Evolutionary conservation across 495 filamentous ascomycete species (phyloP).

Genomic region (Penicillium parvum): DNA sequence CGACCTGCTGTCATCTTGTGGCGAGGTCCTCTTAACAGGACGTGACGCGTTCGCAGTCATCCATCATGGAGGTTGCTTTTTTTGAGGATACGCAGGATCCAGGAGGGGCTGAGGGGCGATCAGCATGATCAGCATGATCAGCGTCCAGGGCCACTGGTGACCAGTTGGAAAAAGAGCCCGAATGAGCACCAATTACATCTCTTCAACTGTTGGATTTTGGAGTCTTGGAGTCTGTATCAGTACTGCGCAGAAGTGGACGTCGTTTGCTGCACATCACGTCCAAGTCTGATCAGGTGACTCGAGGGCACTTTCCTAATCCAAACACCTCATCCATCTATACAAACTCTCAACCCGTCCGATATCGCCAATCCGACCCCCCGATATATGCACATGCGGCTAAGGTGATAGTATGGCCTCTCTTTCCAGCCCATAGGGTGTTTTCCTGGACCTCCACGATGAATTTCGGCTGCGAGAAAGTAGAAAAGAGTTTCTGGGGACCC

Average conservation of each 20-base stretch:
- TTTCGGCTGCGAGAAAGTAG: background rate
- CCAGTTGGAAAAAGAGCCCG: conserved; percentile 6
- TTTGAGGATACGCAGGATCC: background rate
- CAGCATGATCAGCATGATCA: conserved; percentile 27
- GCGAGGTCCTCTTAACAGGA: no score
- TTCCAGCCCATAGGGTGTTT: conserved; percentile 20
- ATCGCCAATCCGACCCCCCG: background rate
- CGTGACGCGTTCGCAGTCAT: no score
- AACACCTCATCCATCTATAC: background rate
- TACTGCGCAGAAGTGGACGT: no score
- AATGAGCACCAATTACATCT: conserved; percentile 1
- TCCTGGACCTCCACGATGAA: conserved; percentile 15
- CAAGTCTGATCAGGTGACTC: conserved; percentile 1
- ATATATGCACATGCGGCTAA: conserved; percentile 1
- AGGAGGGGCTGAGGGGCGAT: conserved; percentile 4
- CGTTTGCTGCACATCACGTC: conserved; percentile 9
- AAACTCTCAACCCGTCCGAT: no score
- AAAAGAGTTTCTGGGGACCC: background rate
- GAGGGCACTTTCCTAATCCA: background rate
- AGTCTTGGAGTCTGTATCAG: no score
- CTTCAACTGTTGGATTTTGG: no score
- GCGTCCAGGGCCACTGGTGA: conserved; percentile 11
- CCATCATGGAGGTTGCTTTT: conserved; percentile 27
- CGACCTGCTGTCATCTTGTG: no score
- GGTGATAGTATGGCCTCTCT: background rate